Evolutionary conservation across 441 rosid genomes (phyloP).

Genomic region (Corymbia calophylla): DNA sequence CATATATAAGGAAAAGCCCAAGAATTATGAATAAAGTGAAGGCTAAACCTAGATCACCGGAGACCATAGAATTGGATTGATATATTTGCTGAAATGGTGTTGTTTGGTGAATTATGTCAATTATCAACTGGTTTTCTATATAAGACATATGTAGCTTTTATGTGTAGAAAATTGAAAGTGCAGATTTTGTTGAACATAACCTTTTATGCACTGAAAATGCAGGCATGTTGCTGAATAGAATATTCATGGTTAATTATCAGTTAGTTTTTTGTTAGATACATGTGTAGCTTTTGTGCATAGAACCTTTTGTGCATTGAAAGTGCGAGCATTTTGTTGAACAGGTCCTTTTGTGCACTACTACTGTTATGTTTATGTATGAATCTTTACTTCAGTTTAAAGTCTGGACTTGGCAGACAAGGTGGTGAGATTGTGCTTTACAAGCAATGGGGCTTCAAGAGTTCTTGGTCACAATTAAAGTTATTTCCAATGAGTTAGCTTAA

Average conservation of each 20-base stretch:
- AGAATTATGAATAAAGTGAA: background rate
- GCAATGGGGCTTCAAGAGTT: no score
- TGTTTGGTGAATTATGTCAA: background rate
- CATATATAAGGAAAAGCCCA: background rate
- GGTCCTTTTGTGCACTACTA: no score
- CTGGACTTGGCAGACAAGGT: no score
- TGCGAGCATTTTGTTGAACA: no score
- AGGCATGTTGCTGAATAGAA: background rate
- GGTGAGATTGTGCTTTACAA: no score
- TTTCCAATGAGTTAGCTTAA: background rate
- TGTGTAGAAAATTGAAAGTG: background rate
- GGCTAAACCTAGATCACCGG: fast-evolving
- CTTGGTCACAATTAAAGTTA: background rate
- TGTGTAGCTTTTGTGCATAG: no score
- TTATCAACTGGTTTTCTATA: background rate
- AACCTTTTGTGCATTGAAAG: no score
- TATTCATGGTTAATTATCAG: background rate
- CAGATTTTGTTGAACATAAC: background rate
- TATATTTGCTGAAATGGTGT: background rate
- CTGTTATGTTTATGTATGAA: no score
- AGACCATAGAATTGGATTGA: background rate
- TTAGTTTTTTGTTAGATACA: no score
- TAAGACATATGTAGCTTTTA: background rate
- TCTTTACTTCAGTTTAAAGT: no score
- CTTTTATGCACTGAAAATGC: no score